Base-by-base conservation (phyloP, 2,329 filamentous ascomycete species). In the Colletotrichum lindemuthianum region DNA sequence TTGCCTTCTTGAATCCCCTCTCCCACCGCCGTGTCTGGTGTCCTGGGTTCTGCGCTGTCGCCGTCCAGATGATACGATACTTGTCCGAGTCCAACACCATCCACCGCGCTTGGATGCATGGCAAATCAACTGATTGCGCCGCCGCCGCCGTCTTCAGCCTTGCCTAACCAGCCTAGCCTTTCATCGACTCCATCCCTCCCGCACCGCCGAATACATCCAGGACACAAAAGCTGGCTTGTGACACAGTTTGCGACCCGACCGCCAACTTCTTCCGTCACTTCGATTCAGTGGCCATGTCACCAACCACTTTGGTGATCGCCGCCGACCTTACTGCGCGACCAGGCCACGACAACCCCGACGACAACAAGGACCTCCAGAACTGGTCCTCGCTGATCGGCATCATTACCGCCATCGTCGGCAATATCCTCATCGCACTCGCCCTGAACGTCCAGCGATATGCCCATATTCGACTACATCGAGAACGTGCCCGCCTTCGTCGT, bases 371-470 rank as follows among this genome's bases (percentile, higher is more conserved):
- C 8, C 76, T 89, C 32, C 84, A 86, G 69, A 82, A 89, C 75
- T 98, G 95, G 94, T 97, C 93, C 50, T 96, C 93, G 33, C 82
- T 98, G 58, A 98, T 99, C 73, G 96, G 96, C 71, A 97, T 99
- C 72, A 79, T 95, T 58, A 97, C 94, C 3, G 94, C 96, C 54
- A 96, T 99, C 72, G 86, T 91, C 55, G 96, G 96, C 60, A 99
- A 99, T 73, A 82, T 97, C 39, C 85, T 99, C 57, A 98, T 99
- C 69, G 97, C 95, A 1, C 89, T 99, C 68, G 96, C 96, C 11
- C 87, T 99, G 66, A 99, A 99, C 74, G 95, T 96, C 53, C 96
- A 99, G 78, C 89, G 96, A 69, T 98, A 98, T 75, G 95, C 96
- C 39, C 96, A 99, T 74, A 92, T 96, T 61, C 87, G 90, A 60